Evolutionary conservation across 208 protist genomes (phyloP).

Genomic region (Sergeia podlipaevii): DNA sequence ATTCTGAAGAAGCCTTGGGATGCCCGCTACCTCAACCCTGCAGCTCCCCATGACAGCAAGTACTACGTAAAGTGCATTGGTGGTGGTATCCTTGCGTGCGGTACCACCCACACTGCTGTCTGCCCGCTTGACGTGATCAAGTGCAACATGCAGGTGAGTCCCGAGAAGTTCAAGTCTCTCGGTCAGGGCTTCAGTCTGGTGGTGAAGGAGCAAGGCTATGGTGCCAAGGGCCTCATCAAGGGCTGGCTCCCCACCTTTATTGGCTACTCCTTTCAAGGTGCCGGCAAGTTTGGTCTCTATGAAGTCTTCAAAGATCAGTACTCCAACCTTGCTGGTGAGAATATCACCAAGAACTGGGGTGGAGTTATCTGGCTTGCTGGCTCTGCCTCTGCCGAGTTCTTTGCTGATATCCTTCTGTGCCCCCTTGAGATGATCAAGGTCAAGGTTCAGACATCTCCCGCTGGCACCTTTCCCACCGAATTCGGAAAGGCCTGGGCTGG

Average conservation of each 20-base stretch:
- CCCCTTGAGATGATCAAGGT: constrained; percentile 95
- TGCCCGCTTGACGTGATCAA: constrained; percentile 97
- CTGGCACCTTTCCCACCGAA: constrained; percentile 74
- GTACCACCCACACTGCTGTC: constrained; percentile 93
- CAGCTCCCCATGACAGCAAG: constrained; percentile 50
- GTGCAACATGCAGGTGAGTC: constrained; percentile 94
- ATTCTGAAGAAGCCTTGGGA: constrained; percentile 47
- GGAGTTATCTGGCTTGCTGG: constrained; percentile 87
- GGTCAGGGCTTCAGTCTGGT: constrained; percentile 62
- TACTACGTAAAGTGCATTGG: constrained; percentile 94
- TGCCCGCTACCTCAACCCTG: constrained; percentile 71
- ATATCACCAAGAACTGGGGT: constrained; percentile 64
- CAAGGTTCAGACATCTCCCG: constrained; percentile 87
- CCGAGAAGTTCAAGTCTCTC: constrained; percentile 85
- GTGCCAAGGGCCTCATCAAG: constrained; percentile 71
- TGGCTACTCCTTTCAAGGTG: constrained; percentile 93
- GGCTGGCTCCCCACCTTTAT: constrained; percentile 91
- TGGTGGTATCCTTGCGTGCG: constrained; percentile 93
- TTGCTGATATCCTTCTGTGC: constrained; percentile 95
- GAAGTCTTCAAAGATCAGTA: constrained; percentile 94
- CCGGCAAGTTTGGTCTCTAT: constrained; percentile 94
- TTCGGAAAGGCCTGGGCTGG: constrained; percentile 57
- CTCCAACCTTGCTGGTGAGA: constrained; percentile 85
- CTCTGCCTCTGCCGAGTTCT: constrained; percentile 95
- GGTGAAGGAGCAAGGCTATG: constrained; percentile 57